phyloP scores from a whole-genome alignment of 441 rosid genomes.

The Macaranga tanarius region DNA sequence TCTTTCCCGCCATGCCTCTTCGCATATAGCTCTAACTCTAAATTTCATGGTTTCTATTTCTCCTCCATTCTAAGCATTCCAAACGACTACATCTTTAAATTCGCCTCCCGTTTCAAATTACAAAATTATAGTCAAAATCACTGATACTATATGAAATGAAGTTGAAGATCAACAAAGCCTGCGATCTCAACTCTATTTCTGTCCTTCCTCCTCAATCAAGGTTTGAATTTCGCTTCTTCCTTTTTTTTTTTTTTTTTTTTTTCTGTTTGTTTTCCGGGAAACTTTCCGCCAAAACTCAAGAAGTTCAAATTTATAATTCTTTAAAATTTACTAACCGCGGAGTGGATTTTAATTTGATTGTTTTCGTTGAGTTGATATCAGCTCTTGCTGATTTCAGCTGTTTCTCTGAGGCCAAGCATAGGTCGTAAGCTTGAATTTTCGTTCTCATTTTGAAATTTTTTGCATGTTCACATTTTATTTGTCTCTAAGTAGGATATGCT shows the following conservation, averaged over 20 bases:
- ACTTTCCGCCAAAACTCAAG: background rate
- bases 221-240: conserved; percentile 33
- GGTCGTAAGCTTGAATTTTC: background rate
- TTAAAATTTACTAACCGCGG: background rate
- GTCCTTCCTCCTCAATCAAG: conserved; percentile 83
- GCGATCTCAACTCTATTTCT: conserved; percentile 82
- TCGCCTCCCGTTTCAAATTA: no score
- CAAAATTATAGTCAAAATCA: background rate
- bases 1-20: conserved; percentile 19
- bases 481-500: background rate
- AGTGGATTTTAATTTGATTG: background rate
- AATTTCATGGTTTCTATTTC: no score
- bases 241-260: background rate
- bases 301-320: background rate
- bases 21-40: background rate
- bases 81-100: conserved; percentile 4
- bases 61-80: background rate
- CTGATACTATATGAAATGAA: conserved; percentile 43
- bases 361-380: conserved; percentile 8
- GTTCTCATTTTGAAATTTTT: background rate
- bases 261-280: conserved; percentile 21
- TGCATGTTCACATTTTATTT: no score
- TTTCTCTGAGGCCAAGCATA: no score
- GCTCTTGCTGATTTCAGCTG: background rate
- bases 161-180: conserved; percentile 87